Conservation (phyloP, 2,329 filamentous ascomycete genomes). For the Bipolaris bicolor region DNA sequence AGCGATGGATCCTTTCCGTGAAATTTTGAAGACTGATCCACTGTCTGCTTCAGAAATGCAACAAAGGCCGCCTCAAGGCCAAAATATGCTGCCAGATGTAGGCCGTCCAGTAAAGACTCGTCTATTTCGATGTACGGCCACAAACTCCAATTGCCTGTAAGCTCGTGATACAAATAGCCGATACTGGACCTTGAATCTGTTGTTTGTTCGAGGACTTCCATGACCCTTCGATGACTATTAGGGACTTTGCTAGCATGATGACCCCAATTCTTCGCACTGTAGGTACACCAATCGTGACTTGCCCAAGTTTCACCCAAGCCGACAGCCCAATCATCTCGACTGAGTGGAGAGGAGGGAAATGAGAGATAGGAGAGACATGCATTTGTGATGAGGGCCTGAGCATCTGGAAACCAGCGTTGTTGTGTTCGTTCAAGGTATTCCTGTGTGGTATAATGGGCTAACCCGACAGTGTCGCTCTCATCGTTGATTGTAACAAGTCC, state of each 20-base stretch:
- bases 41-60: background rate
- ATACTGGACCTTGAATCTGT: background rate
- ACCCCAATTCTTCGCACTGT: background rate
- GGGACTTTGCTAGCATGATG: background rate
- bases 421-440: constrained; percentile 33
- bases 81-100: background rate
- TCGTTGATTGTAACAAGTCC: constrained; percentile 43
- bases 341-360: background rate
- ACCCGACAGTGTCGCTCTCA: constrained; percentile 32
- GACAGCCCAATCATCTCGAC: background rate
- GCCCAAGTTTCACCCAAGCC: too few species aligned
- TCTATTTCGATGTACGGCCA: too few species aligned
- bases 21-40: background rate
- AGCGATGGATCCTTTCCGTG: background rate
- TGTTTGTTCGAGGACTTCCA: background rate
- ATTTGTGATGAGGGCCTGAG: background rate
- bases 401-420: background rate
- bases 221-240: background rate
- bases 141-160: too few species aligned
- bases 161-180: background rate
- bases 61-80: background rate
- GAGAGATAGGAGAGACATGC: background rate
- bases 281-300: background rate
- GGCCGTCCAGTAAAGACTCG: background rate
- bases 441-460: constrained; percentile 41